phyloP scores from a whole-genome alignment of 352 stramenopile genomes.

The Phytophthora hibernalis region DNA sequence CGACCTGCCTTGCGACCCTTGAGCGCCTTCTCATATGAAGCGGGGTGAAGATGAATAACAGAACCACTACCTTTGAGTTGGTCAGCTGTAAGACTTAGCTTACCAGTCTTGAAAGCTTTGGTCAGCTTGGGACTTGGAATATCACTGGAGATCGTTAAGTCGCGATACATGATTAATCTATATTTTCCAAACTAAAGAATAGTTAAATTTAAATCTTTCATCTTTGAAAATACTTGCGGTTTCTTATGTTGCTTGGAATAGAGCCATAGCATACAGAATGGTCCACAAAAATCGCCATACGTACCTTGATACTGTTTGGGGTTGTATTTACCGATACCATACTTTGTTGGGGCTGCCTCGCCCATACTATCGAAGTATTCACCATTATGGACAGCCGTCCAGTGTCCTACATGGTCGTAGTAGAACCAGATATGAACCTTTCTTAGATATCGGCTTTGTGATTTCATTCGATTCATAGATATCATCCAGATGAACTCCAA shows the following conservation, averaged over 20 bases:
- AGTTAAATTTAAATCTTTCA: conserved; percentile 34
- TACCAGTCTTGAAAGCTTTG: conserved; percentile 8
- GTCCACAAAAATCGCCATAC: conserved; percentile 23
- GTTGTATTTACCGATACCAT: conserved; percentile 21
- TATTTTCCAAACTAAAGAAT: conserved; percentile 19
- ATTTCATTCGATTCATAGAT: conserved; percentile 15
- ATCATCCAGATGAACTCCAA: conserved; percentile 3
- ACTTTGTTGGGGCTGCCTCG: conserved; percentile 12
- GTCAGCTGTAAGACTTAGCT: conserved; percentile 11
- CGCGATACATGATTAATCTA: conserved; percentile 20
- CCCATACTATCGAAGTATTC: conserved; percentile 29
- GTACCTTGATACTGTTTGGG: conserved; percentile 19
- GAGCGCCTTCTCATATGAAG: conserved; percentile 20
- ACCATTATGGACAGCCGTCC: conserved; percentile 12
- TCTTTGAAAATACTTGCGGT: conserved; percentile 1
- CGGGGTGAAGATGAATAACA: conserved; percentile 27
- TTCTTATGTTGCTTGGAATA: conserved; percentile 22
- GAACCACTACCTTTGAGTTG: conserved; percentile 14
- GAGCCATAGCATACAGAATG: conserved; percentile 19
- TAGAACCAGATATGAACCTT: conserved; percentile 24
- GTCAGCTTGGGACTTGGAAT: conserved; percentile 7
- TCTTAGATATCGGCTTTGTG: conserved; percentile 2
- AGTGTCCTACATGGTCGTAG: conserved; percentile 24
- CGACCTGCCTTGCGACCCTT: conserved; percentile 4
- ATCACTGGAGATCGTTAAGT: conserved; percentile 12